Evolutionary conservation across 331 rosid species (phyloP).

Genomic region (Ulmus americana): DNA sequence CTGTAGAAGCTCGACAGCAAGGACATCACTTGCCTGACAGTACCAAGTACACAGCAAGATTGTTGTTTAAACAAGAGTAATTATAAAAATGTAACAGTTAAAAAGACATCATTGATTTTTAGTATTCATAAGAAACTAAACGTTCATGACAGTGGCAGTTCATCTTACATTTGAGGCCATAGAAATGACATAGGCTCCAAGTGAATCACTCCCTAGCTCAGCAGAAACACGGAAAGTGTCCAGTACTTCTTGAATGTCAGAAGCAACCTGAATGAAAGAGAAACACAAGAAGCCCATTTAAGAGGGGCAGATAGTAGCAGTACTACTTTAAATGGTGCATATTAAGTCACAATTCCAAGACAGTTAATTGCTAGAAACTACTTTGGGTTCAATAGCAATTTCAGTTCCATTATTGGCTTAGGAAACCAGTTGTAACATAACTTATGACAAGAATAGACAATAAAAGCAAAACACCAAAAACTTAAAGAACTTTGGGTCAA

Average conservation of each 20-base stretch:
- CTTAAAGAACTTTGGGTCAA: neutral
- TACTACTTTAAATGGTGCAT: neutral
- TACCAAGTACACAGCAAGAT: constrained; percentile 15
- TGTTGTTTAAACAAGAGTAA: too few species aligned
- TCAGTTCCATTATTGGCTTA: neutral
- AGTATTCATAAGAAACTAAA: neutral
- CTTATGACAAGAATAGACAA: neutral
- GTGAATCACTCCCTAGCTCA: constrained; percentile 84
- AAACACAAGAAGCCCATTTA: neutral
- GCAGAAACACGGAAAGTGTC: constrained; percentile 81
- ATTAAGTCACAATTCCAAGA: neutral
- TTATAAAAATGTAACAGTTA: too few species aligned
- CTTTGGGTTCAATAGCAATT: neutral
- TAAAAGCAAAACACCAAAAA: neutral
- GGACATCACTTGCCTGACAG: constrained; percentile 88
- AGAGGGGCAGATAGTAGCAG: neutral
- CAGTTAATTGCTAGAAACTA: neutral
- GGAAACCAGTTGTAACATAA: neutral
- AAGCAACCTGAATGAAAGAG: constrained; percentile 50
- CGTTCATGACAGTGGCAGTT: constrained; percentile 14
- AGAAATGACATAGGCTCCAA: constrained; percentile 93
- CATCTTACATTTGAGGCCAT: constrained; percentile 81
- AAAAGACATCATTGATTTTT: neutral
- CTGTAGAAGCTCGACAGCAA: constrained; percentile 92
- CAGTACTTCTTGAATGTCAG: constrained; percentile 70